Base-by-base conservation (phyloP, 495 filamentous ascomycete genomes). In the Clavariopsis aquatica region DNA sequence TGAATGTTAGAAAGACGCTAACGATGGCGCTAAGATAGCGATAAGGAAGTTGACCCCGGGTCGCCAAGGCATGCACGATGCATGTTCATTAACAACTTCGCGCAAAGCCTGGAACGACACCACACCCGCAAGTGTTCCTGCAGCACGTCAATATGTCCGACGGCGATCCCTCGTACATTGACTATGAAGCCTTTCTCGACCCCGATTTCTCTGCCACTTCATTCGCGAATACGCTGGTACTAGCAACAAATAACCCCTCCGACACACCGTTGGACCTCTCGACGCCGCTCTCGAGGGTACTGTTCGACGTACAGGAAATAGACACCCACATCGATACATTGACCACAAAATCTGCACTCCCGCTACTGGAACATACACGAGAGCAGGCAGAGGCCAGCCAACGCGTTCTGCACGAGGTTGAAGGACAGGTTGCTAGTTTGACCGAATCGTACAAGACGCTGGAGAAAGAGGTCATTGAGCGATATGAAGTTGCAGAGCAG, bases 301-400 rank as follows among this genome's bases (percentile, higher is more conserved):
- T 98, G 19, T 99, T 99, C 76, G 94, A 99, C 76, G 84, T 95
- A 17, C 94, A 99, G 74, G 94, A 98, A 75, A 87, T 99, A 63
- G 93, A 98, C 76, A 96, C 92, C 0, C 91, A 96, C 72, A 96
- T 98, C 65, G 88, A 98, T 76, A 81, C 82, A 19, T 83, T 99
- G 24, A 96, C 93, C 47, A 94, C 90, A 51, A 85, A 87, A 68
- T 89, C 89, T 51, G 90, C 95, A 15, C 79, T 93, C 7, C 89
- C 92, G 0, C 80, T 98, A n/a, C 83, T 98, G 26, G 79, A 85
- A 19, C 83, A 96, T 76, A 94, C 91, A 26, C 81, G 84, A 62
- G 79, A 82, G 51, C 89, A 93, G 66, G 85, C 85, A 41, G 81
- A 83, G 22, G 86, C 92, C 0, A 87, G 86, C 45, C 75, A 81